Conservation (phyloP, 805 yeast species). For the Candida endomychidarum region DNA sequence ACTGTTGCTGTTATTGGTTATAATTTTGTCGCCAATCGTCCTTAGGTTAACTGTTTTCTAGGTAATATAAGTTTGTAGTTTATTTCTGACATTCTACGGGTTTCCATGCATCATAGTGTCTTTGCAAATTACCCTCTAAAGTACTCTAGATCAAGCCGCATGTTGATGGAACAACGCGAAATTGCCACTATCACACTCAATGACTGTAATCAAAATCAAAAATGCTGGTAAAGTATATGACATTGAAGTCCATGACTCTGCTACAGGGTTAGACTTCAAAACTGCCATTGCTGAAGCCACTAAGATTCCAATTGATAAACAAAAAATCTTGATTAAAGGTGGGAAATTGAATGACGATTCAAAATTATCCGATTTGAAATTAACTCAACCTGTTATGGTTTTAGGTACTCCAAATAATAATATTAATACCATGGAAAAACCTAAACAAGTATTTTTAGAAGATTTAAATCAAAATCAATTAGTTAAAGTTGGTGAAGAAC, state of each 20-base stretch:
- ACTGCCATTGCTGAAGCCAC: constrained; percentile 69
- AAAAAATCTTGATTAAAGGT: constrained; percentile 85
- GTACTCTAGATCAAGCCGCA: too few relatives aligned
- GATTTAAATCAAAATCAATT: constrained; percentile 55
- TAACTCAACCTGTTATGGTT: constrained; percentile 79
- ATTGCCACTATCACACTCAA: constrained; percentile 8
- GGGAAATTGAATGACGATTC: constrained; percentile 80
- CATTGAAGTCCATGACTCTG: constrained; percentile 46
- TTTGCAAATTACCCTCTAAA: too few relatives aligned
- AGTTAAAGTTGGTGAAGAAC: constrained; percentile 43
- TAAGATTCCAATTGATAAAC: constrained; percentile 83
- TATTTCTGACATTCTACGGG: too few relatives aligned
- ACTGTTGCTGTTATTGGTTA: constrained; percentile 27
- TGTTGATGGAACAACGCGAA: constrained; percentile 1
- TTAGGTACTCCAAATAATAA: constrained; percentile 84
- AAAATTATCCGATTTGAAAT: constrained; percentile 48
- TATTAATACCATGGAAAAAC: constrained; percentile 52
- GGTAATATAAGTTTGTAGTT: not conserved
- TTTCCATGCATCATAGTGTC: too few relatives aligned
- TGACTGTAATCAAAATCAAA: constrained; percentile 26
- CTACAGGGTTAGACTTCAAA: constrained; percentile 65
- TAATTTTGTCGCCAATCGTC: constrained; percentile 11
- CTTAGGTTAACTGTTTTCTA: not conserved
- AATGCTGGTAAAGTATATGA: constrained; percentile 45
- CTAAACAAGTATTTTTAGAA: constrained; percentile 61